Conservation (phyloP, 202 grass and related monocot species). For the Elaeis oleifera region DNA sequence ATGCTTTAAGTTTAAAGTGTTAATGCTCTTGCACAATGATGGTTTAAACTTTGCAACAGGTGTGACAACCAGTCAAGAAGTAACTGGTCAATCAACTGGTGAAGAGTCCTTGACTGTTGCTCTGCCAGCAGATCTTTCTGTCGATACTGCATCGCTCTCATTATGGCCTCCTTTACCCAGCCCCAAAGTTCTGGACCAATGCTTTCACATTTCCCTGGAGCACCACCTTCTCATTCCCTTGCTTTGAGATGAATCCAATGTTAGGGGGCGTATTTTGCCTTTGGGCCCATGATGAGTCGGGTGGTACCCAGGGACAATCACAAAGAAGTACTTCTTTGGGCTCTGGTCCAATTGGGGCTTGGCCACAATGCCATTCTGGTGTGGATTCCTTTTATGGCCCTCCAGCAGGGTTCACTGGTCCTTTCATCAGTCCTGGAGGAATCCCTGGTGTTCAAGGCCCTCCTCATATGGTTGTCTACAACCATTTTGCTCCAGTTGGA, state of each 20-base stretch:
- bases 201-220: conserved; percentile 71
- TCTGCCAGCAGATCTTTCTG: conserved; percentile 92
- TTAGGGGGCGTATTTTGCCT: conserved; percentile 67
- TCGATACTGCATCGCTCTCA: conserved; percentile 73
- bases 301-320: conserved; percentile 46
- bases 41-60: conserved; percentile 34
- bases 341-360: conserved; percentile 52
- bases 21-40: neutral
- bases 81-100: conserved; percentile 44
- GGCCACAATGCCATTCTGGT: conserved; percentile 63
- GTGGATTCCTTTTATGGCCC: conserved; percentile 81
- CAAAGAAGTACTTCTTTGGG: conserved; percentile 52
- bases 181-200: conserved; percentile 58
- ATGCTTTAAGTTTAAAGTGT: no score
- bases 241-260: conserved; percentile 83
- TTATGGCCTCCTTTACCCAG: conserved; percentile 76
- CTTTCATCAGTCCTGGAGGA: conserved; percentile 83
- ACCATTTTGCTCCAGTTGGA: conserved; percentile 83
- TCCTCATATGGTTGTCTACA: conserved; percentile 93
- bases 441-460: conserved; percentile 80
- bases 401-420: conserved; percentile 64
- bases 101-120: conserved; percentile 66
- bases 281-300: conserved; percentile 76
- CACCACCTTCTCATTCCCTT: conserved; percentile 63
- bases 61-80: conserved; percentile 30